Percentiles rank a stretch among this genome's conserved stretches.
phyloP scores from a whole-genome alignment of 2,329 filamentous ascomycete genomes.

The Xylaria polymorpha region DNA sequence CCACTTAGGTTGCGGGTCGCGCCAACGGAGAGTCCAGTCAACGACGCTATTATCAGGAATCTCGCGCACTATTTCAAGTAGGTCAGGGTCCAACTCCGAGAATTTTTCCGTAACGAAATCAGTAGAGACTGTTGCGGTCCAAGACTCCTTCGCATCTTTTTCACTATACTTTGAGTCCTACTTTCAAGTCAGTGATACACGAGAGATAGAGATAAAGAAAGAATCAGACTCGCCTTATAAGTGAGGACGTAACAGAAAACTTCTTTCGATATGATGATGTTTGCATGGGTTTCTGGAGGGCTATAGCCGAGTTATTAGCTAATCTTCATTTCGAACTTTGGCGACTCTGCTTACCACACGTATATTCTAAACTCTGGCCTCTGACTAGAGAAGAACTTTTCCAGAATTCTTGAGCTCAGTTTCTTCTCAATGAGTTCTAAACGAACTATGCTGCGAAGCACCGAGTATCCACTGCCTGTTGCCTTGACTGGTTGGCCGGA shows the following conservation, averaged over 20 bases:
- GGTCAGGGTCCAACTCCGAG: constrained; percentile 5
- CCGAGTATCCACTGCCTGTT: constrained; percentile 42
- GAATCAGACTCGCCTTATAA: not conserved
- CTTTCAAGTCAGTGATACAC: not conserved
- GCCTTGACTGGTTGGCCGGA: constrained; percentile 41
- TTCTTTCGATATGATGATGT: not conserved
- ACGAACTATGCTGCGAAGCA: not conserved
- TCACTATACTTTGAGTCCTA: not conserved
- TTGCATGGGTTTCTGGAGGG: constrained; percentile 4
- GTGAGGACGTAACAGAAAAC: constrained; percentile 3
- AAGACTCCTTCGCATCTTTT: constrained; percentile 5
- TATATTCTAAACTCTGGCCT: constrained; percentile 4
- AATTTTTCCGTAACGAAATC: not conserved
- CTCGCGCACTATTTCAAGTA: constrained; percentile 26
- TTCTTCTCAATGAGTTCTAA: not conserved
- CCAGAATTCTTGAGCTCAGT: not conserved
- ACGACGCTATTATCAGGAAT: constrained; percentile 47
- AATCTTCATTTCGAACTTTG: not conserved
- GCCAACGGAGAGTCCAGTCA: constrained; percentile 52
- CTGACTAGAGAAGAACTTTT: not conserved
- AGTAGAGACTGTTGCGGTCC: not conserved
- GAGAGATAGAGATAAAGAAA: not conserved
- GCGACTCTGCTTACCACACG: not conserved
- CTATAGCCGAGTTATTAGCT: not conserved
- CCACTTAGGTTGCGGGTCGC: constrained; percentile 49